phyloP scores from a whole-genome alignment of 2,329 filamentous ascomycete species.

The Neobulgaria alba region DNA sequence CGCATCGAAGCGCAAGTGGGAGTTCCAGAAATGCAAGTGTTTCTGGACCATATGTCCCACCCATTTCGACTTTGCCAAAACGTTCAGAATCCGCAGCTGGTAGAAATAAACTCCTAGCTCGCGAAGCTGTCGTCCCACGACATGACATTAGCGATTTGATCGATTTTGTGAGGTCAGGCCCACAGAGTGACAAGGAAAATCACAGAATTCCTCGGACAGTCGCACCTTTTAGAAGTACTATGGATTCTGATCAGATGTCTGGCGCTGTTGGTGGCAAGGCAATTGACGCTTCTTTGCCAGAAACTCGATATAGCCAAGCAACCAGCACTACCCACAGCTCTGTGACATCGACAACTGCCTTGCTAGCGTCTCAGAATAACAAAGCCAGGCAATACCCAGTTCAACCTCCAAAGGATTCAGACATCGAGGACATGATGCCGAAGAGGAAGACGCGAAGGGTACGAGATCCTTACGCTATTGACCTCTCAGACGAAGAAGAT shows the following conservation, averaged over 20 bases:
- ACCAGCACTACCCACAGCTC: slow-evolving; percentile 34
- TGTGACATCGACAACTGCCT: slow-evolving; percentile 63
- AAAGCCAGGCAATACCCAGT: slow-evolving; percentile 27
- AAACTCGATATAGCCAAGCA: slow-evolving; percentile 42
- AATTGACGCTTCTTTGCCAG: slow-evolving; percentile 48
- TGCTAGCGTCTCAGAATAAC: slow-evolving; percentile 38
- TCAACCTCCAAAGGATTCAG: slow-evolving; percentile 17
- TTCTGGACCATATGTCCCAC: slow-evolving; percentile 9
- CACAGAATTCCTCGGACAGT: slow-evolving; percentile 75
- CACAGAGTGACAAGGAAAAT: slow-evolving; percentile 44
- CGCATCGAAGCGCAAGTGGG: slow-evolving; percentile 26
- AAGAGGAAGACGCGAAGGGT: slow-evolving; percentile 68
- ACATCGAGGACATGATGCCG: slow-evolving; percentile 42
- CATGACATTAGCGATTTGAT: slow-evolving; percentile 76
- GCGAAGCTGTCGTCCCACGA: slow-evolving; percentile 56
- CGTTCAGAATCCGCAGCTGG: slow-evolving; percentile 30
- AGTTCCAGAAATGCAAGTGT: slow-evolving; percentile 21
- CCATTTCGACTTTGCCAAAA: slow-evolving; percentile 15
- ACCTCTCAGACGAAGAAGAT: slow-evolving; percentile 47
- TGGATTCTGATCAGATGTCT: slow-evolving; percentile 73
- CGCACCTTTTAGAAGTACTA: slow-evolving; percentile 75
- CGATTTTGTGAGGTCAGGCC: slow-evolving; percentile 87
- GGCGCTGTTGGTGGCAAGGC: slow-evolving; percentile 46
- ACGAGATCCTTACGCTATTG: slow-evolving; percentile 89
- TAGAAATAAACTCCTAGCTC: slow-evolving; percentile 56